Evolutionary conservation across 768 basidiomycete species (phyloP), one percentile per base, ranked within the genome.

Genomic region (Serendipita sp.): DNA sequence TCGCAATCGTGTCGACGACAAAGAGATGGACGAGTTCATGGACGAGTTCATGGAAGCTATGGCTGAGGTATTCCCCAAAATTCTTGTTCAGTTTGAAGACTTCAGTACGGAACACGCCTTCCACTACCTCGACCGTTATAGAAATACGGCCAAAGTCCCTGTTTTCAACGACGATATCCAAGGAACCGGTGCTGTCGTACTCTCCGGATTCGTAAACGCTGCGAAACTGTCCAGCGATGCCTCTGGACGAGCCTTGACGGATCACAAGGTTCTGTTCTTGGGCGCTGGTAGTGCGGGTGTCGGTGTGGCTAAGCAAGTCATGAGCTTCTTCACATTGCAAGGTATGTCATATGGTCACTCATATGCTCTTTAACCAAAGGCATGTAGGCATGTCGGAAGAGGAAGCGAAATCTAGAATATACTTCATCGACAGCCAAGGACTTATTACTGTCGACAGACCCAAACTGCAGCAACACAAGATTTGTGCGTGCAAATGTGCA

Each of bases 81-180:
- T 90, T 60, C 78, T 94, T 71, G 79, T 94, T 67, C 92, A 94
- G 74, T 92, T 91, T 68, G 89, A 90, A 77, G 85, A 83, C 34
- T 41, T 63, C 41, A 32, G 28, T 41, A 54, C 90, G 2, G 88
- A 95, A 67, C 85, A 91, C 67, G 93, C 93, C 0, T 96, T 96
- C 78, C 76, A 81, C 63, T 93, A 89, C 74, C 83, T 95, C 35
- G 81, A 85, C 45, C 78, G 82, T 46, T 91, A 86, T 78, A 82
- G 88, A 65, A 74, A 85, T 2, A 54, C 52, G 11, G 52, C 52
- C 67, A 79, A 83, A 63, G 91, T 89, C 72, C 84, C 84, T 28
- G 77, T 88, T 38, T 91, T 92, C 79, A 92, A 92, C 71, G 91
- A 95, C 68, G 91, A 94, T 71, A 91, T 93, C 68, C 90, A 92